A percentile compares a stretch with the other conserved stretches of the same genome.
These are phyloP conservation scores for Ramaria sp. DNA, from an alignment of 768 basidiomycete species.

Conservation along the genomic window DNA sequence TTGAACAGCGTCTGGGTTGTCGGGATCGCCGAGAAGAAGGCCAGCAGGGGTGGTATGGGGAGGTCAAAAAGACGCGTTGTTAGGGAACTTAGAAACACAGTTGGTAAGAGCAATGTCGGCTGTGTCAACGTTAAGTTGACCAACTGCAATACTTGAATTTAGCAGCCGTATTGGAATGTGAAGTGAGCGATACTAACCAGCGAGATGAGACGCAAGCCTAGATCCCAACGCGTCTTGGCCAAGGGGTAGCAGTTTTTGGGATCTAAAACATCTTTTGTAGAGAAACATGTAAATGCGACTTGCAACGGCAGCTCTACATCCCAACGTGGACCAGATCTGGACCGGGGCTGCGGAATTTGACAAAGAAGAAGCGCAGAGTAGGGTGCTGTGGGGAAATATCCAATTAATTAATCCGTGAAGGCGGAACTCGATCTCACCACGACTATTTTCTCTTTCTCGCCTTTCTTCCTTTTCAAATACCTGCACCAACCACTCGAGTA, in stretches of 20 bases:
- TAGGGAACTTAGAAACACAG: not conserved
- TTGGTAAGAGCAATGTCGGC: not conserved
- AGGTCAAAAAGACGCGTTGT: not conserved
- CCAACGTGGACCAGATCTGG: conserved; percentile 39
- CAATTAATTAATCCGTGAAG: conserved; percentile 4
- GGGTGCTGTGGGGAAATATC: conserved; percentile 19
- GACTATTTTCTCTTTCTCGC: conserved; percentile 22
- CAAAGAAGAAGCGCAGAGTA: conserved; percentile 45
- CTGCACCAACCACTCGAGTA: conserved; percentile 57
- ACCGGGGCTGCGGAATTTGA: conserved; percentile 48
- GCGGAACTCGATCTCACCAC: conserved; percentile 24
- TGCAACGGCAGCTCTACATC: conserved; percentile 42
- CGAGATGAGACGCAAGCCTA: conserved; percentile 1
- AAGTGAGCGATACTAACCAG: conserved; percentile 1
- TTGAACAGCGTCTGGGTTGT: conserved; percentile 1
- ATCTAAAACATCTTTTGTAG: not conserved
- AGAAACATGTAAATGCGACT: conserved; percentile 23
- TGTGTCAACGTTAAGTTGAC: conserved; percentile 5
- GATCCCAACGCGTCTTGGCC: not conserved
- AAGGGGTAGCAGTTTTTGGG: not conserved
- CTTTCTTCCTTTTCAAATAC: conserved; percentile 62
- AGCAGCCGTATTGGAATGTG: not conserved
- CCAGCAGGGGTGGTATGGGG: not conserved
- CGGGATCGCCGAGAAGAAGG: not conserved
- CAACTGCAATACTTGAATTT: not conserved